Evolutionary conservation across 257 asterid genomes (phyloP).

Genomic region (Perilla frutescens): DNA sequence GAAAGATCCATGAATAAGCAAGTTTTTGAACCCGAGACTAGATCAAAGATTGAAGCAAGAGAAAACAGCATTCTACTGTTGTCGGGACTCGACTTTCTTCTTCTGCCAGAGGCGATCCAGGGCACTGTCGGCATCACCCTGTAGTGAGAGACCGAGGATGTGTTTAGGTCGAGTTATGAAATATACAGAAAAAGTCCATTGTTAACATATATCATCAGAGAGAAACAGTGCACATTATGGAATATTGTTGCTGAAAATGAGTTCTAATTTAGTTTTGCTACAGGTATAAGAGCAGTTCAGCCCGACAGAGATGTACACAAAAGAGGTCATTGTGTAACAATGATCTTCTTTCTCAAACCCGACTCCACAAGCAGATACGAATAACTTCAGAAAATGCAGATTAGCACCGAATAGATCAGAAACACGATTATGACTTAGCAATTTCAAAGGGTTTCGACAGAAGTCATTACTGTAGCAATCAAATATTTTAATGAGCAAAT

Average conservation of each 20-base stretch:
- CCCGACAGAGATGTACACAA: no score
- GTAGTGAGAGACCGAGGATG: background rate
- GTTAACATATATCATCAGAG: background rate
- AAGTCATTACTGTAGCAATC: no score
- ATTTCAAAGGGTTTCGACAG: no score
- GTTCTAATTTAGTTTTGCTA: background rate
- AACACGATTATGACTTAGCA: no score
- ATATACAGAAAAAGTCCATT: background rate
- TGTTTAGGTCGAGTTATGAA: background rate
- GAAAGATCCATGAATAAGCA: conserved; percentile 9
- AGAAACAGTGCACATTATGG: background rate
- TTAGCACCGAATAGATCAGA: no score
- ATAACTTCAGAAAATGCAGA: no score
- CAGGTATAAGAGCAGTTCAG: background rate
- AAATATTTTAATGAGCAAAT: no score
- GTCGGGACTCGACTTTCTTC: conserved; percentile 45
- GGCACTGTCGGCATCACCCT: conserved; percentile 58
- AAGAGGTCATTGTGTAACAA: no score
- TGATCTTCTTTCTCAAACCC: no score
- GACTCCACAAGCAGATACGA: no score
- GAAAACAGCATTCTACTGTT: conserved; percentile 25
- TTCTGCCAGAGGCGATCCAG: conserved; percentile 54
- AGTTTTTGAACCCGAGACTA: background rate
- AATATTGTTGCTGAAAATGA: background rate
- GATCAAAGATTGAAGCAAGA: background rate